phyloP scores from a whole-genome alignment of 192 early-diverging fungal species.

The Kickxella alabastrina region DNA sequence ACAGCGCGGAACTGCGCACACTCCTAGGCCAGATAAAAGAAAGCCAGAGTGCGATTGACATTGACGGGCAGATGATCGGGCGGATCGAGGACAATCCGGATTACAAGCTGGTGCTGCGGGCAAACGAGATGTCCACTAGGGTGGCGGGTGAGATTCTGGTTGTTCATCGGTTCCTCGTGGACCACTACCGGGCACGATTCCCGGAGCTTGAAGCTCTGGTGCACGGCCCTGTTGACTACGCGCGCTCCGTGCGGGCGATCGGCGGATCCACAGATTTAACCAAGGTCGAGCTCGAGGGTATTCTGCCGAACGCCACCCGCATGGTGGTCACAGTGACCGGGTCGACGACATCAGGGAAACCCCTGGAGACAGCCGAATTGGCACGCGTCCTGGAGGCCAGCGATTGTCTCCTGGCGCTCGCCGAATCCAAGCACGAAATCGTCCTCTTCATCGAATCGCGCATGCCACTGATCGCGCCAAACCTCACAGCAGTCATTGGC shows the following conservation, averaged over 20 bases:
- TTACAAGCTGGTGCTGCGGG: slow-evolving; percentile 78
- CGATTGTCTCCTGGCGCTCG: slow-evolving; percentile 66
- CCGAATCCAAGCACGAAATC: slow-evolving; percentile 60
- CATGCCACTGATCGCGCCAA: slow-evolving; percentile 91
- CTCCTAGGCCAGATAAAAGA: slow-evolving; percentile 56
- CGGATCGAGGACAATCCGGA: slow-evolving; percentile 72
- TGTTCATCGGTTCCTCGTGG: slow-evolving; percentile 72
- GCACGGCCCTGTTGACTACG: slow-evolving; percentile 83
- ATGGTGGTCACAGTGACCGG: slow-evolving; percentile 93
- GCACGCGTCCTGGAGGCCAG: slow-evolving; percentile 70
- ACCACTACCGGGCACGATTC: slow-evolving; percentile 85
- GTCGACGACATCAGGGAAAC: slow-evolving; percentile 74
- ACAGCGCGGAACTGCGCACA: slow-evolving; percentile 56
- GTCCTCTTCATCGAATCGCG: slow-evolving; percentile 87
- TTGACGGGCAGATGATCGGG: slow-evolving; percentile 11
- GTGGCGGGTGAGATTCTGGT: slow-evolving; percentile 86
- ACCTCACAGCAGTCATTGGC: slow-evolving; percentile 83
- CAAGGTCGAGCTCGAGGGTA: slow-evolving; percentile 70
- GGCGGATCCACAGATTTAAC: slow-evolving; percentile 78
- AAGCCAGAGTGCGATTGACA: slow-evolving; percentile 4
- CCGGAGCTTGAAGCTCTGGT: slow-evolving; percentile 93
- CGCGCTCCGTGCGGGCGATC: slow-evolving; percentile 76
- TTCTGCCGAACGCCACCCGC: slow-evolving; percentile 75
- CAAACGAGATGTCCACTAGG: slow-evolving; percentile 79
- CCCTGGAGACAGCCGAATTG: slow-evolving; percentile 60